These are phyloP conservation scores for Ustilago vetiveriae DNA, from an alignment of 1,284 basidiomycete species.

Conservation along the genomic window DNA sequence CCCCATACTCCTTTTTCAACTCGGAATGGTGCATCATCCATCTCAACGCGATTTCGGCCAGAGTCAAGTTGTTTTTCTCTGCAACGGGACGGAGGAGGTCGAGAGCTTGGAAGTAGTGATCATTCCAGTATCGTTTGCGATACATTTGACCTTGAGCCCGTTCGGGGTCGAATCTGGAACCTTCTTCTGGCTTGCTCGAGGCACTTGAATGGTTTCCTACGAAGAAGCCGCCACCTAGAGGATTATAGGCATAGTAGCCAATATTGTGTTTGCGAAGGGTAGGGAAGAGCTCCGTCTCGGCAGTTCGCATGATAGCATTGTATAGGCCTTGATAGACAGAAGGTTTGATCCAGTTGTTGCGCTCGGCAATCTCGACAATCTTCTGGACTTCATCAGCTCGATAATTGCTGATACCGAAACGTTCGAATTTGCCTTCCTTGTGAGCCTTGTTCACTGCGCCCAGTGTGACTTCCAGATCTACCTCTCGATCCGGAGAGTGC, in stretches of 20 bases:
- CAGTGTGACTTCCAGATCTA: constrained; percentile 70
- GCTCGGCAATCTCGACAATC: constrained; percentile 73
- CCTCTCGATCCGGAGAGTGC: constrained; percentile 72
- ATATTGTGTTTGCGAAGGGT: constrained; percentile 72
- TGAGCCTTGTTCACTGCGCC: constrained; percentile 71
- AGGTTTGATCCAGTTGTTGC: constrained; percentile 74
- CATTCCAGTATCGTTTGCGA: constrained; percentile 50
- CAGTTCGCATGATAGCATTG: constrained; percentile 48
- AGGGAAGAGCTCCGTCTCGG: constrained; percentile 49
- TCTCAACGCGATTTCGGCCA: constrained; percentile 49
- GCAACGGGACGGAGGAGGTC: constrained; percentile 61
- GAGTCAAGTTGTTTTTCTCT: constrained; percentile 28
- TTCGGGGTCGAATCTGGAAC: constrained; percentile 49
- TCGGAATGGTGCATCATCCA: constrained; percentile 57
- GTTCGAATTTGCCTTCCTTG: constrained; percentile 71
- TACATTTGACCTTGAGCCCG: constrained; percentile 49
- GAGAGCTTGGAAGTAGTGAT: constrained; percentile 53
- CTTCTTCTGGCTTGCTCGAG: constrained; percentile 11
- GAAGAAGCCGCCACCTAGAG: constrained; percentile 59
- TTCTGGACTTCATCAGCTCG: constrained; percentile 74
- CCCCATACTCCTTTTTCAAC: constrained; percentile 27
- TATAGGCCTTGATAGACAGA: constrained; percentile 75
- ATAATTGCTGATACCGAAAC: constrained; percentile 73
- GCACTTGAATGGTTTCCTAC: constrained; percentile 22
- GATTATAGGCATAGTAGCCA: constrained; percentile 68